Percentiles rank a stretch among this genome's conserved stretches.
Evolutionary conservation across 352 stramenopile species (phyloP).

Genomic region (Pythium graminicola): DNA sequence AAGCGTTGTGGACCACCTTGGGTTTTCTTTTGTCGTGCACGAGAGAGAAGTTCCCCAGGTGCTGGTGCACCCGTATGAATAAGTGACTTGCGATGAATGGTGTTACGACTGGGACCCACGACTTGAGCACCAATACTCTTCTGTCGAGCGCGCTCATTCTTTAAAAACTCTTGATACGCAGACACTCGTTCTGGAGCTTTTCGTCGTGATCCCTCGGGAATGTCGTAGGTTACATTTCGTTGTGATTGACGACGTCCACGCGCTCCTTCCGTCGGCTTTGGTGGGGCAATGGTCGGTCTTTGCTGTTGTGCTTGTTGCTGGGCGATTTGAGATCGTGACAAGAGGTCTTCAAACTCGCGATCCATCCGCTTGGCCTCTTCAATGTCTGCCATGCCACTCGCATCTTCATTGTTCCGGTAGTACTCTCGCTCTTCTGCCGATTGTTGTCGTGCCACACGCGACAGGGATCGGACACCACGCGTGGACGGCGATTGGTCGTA

Average conservation of each 20-base stretch:
- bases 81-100: conserved; percentile 13
- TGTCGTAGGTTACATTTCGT: not conserved
- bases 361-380: conserved; percentile 63
- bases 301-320: no score
- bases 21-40: conserved; percentile 5
- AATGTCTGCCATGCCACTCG: conserved; percentile 41
- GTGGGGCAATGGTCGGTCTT: not conserved
- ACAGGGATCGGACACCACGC: not conserved
- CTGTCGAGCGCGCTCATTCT: conserved; percentile 14
- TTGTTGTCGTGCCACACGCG: conserved; percentile 26
- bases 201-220: no score
- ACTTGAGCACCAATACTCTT: conserved; percentile 5
- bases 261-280: not conserved
- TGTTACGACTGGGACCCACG: not conserved
- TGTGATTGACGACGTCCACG: not conserved
- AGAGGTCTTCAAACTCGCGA: conserved; percentile 48
- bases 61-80: not conserved
- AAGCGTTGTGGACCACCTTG: not conserved
- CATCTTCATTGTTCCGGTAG: conserved; percentile 48
- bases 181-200: conserved; percentile 7
- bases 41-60: conserved; percentile 7
- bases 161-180: conserved; percentile 23
- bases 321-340: conserved; percentile 22
- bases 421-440: conserved; percentile 57
- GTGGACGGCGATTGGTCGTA: conserved; percentile 41